Conservation (phyloP, 2,329 filamentous ascomycete genomes). For the Arthrinium puccinioides region DNA sequence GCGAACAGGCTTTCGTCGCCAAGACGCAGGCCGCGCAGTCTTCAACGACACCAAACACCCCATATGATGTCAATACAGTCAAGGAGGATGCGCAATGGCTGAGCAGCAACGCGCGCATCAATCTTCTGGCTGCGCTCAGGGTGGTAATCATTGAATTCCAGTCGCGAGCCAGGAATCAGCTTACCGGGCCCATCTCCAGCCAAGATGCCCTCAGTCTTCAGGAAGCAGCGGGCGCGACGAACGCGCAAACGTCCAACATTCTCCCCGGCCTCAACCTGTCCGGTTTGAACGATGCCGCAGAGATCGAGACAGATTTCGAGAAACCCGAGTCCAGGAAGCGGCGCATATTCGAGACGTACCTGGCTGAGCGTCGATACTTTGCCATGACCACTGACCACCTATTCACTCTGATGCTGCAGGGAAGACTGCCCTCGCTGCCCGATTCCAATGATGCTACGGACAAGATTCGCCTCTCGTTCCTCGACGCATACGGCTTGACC, state of each 20-base stretch:
- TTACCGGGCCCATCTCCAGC: slow-evolving; percentile 64
- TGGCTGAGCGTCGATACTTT: slow-evolving; percentile 64
- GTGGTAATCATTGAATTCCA: slow-evolving; percentile 81
- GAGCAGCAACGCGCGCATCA: slow-evolving; percentile 68
- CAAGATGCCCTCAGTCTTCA: slow-evolving; percentile 73
- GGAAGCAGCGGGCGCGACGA: slow-evolving; percentile 62
- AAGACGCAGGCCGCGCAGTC: slow-evolving; percentile 84
- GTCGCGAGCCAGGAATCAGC: slow-evolving; percentile 63
- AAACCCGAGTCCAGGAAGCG: slow-evolving; percentile 54
- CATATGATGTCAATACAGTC: slow-evolving; percentile 69
- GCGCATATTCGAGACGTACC: slow-evolving; percentile 64
- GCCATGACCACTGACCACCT: slow-evolving; percentile 55
- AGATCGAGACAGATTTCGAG: slow-evolving; percentile 52
- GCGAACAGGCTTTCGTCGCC: slow-evolving; percentile 61
- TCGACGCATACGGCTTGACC: slow-evolving; percentile 23
- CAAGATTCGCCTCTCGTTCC: slow-evolving; percentile 21
- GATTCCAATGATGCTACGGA: slow-evolving; percentile 17
- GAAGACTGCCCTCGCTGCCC: slow-evolving; percentile 16
- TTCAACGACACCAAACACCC: slow-evolving; percentile 57
- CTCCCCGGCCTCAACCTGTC: slow-evolving; percentile 42
- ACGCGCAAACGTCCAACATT: slow-evolving; percentile 50
- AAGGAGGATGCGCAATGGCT: slow-evolving; percentile 85
- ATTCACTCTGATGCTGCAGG: slow-evolving; percentile 41
- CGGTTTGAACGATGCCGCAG: slow-evolving; percentile 42
- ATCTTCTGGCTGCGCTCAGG: slow-evolving; percentile 75